phyloP scores from a whole-genome alignment of 148 eudicot species.

The Persicaria maculosa region DNA sequence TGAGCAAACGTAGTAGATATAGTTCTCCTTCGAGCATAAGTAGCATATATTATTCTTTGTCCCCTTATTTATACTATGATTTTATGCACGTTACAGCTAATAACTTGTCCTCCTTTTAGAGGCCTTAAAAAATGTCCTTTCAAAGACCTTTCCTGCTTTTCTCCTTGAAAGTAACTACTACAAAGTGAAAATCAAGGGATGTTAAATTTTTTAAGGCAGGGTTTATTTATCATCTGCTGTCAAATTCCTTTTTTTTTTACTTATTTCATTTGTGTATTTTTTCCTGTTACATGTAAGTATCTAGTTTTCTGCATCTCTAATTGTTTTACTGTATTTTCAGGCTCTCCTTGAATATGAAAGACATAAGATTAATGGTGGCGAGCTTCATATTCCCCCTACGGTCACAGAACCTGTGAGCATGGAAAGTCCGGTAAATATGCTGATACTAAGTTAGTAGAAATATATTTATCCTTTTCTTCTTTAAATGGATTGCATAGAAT shows the following conservation, averaged over 20 bases:
- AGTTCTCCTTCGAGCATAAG: neutral
- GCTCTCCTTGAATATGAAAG: slow-evolving; percentile 47
- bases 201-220: neutral
- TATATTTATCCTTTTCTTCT: neutral
- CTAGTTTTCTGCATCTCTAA: neutral
- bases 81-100: neutral
- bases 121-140: neutral
- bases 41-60: neutral
- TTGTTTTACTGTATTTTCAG: slow-evolving; percentile 20
- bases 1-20: neutral
- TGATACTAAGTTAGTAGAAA: neutral
- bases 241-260: neutral
- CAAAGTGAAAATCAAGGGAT: neutral
- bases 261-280: neutral
- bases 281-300: neutral
- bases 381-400: slow-evolving; percentile 26
- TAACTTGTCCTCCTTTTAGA: neutral
- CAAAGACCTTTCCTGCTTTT: neutral
- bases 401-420: slow-evolving; percentile 23
- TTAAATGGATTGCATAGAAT: neutral
- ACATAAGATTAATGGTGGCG: slow-evolving; percentile 26
- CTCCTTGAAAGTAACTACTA: neutral
- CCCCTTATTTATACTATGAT: neutral
- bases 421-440: slow-evolving; percentile 32
- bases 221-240: neutral